Percentiles rank a stretch among this genome's conserved stretches.
Evolutionary conservation across 2,329 filamentous ascomycete genomes (phyloP).

Genomic region (Arthrobotrys iridis): DNA sequence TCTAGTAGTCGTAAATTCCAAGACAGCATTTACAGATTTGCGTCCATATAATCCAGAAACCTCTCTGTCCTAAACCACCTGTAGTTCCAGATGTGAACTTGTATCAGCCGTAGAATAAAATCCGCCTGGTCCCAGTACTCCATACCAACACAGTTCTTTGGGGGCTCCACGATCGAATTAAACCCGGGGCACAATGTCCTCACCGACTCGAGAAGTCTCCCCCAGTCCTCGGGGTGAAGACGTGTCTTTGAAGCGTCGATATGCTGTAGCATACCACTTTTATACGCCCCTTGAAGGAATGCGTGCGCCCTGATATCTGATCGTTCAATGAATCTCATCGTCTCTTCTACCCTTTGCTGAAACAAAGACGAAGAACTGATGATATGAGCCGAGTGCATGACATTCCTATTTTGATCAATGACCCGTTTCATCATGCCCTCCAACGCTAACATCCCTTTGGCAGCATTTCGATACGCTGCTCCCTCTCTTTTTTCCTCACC

Average conservation of each 20-base stretch:
- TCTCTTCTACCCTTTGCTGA: slow-evolving; percentile 36
- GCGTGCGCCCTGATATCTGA: slow-evolving; percentile 24
- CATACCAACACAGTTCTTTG: slow-evolving; percentile 20
- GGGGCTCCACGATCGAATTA: slow-evolving; percentile 8
- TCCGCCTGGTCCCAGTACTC: slow-evolving; percentile 32
- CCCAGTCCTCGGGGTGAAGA: not conserved
- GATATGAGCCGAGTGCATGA: not conserved
- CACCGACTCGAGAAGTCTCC: slow-evolving; percentile 6
- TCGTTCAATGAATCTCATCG: slow-evolving; percentile 30
- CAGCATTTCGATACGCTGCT: not conserved
- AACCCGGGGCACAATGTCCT: not conserved
- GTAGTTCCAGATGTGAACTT: slow-evolving; percentile 12
- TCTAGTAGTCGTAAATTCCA: no score
- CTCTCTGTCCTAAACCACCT: slow-evolving; percentile 20
- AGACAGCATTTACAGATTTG: slow-evolving; percentile 6
- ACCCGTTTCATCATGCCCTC: slow-evolving; percentile 41
- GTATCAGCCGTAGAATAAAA: slow-evolving; percentile 1
- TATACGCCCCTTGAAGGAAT: slow-evolving; percentile 35
- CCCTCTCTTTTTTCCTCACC: not conserved
- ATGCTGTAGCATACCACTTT: slow-evolving; percentile 29
- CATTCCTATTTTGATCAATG: slow-evolving; percentile 6
- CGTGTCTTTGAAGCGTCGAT: not conserved
- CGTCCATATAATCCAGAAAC: slow-evolving; percentile 30
- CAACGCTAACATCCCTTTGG: slow-evolving; percentile 4
- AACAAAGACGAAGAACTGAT: slow-evolving; percentile 30